These are phyloP conservation scores for Oryza rufipogon DNA, from an alignment of 176 grass and related monocot genomes.

Conservation along the genomic window DNA sequence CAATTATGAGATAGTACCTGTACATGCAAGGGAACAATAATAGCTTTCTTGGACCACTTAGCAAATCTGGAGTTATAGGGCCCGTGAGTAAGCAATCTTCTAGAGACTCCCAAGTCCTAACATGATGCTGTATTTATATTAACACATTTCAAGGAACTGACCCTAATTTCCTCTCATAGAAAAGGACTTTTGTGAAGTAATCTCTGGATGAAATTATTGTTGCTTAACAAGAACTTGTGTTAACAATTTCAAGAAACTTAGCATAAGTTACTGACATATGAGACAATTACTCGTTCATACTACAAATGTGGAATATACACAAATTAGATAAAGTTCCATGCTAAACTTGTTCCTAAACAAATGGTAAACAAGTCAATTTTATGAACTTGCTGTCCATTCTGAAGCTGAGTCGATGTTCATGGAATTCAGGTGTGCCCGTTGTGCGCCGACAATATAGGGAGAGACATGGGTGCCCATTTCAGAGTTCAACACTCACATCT, in stretches of 20 bases:
- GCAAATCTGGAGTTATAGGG: conserved; percentile 7
- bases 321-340: neutral
- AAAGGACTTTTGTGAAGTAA: neutral
- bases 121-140: neutral
- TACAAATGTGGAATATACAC: neutral
- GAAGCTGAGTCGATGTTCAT: neutral
- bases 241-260: neutral
- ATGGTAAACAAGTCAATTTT: neutral
- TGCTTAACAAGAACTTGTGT: neutral
- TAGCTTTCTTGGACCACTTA: neutral
- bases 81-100: neutral
- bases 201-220: neutral
- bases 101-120: neutral
- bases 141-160: neutral
- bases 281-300: neutral
- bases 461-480: conserved; percentile 75
- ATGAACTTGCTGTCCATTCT: neutral
- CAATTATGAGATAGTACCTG: neutral
- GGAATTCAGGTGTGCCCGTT: conserved; percentile 75
- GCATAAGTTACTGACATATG: neutral
- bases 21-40: neutral
- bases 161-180: neutral
- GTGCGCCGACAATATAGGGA: conserved; percentile 75
- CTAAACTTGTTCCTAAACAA: neutral
- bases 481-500: conserved; percentile 66